Percentiles rank a stretch among this genome's conserved stretches.
Conservation (phyloP, 2,329 filamentous ascomycete species). For the Geosmithia putterillii region DNA sequence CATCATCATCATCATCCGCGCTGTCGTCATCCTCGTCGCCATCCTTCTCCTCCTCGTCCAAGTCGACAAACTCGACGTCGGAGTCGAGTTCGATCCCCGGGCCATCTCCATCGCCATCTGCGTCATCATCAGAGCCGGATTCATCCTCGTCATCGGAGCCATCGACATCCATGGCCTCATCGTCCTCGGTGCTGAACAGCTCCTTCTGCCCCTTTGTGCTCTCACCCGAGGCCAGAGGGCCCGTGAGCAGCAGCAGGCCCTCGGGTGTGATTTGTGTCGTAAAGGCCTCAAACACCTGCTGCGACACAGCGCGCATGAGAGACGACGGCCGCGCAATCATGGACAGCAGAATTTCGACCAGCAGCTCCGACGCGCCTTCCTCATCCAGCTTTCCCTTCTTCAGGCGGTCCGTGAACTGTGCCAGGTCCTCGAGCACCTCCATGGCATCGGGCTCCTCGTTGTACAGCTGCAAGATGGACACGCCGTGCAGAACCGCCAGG, state of each 20-base stretch:
- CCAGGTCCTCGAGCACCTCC: conserved; percentile 70
- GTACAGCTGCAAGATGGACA: conserved; percentile 80
- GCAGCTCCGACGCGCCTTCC: conserved; percentile 46
- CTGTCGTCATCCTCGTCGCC: conserved; percentile 28
- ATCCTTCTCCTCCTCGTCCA: conserved; percentile 23
- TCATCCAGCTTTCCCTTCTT: conserved; percentile 32
- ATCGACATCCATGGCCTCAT: conserved; percentile 37
- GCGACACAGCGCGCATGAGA: conserved; percentile 73
- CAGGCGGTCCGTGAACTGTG: conserved; percentile 58
- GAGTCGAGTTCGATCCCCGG: conserved; percentile 16
- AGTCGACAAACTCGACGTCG: conserved; percentile 37
- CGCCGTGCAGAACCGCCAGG: conserved; percentile 68
- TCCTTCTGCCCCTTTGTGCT: conserved; percentile 73
- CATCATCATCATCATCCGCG: conserved; percentile 25
- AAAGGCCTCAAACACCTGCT: conserved; percentile 80
- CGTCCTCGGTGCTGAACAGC: conserved; percentile 63
- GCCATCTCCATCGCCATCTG: conserved; percentile 3
- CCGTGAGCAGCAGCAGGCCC: conserved; percentile 52
- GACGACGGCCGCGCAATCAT: conserved; percentile 78
- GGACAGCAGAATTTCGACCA: conserved; percentile 83
- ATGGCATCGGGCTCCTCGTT: conserved; percentile 81
- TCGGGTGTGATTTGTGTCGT: conserved; percentile 60
- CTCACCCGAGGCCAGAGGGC: conserved; percentile 69
- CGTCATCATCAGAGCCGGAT: conserved; percentile 16
- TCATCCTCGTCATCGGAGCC: conserved; percentile 22